Percentiles rank a stretch among this genome's conserved stretches.
These are phyloP conservation scores for Camptophora hylomeconis DNA, from an alignment of 2,329 filamentous ascomycete species.

Conservation along the genomic window DNA sequence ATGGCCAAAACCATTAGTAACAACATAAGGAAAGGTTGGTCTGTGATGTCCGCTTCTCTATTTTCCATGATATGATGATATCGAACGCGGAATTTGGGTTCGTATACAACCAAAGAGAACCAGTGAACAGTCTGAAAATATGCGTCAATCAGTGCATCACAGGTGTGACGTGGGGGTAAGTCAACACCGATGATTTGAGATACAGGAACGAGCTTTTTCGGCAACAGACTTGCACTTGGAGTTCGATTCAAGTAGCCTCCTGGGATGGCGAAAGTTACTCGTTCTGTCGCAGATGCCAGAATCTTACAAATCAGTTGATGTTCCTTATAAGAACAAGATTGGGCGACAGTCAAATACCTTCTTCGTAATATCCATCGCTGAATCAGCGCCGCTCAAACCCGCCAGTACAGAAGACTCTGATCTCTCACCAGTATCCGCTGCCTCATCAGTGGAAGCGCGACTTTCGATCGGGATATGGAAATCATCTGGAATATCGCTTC, in stretches of 20 bases:
- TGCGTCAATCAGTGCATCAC: constrained; percentile 25
- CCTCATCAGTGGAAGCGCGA: too few species aligned
- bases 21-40: constrained; percentile 26
- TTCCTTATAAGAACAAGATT: too few species aligned
- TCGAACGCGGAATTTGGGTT: constrained; percentile 26
- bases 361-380: constrained; percentile 24
- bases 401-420: constrained; percentile 10
- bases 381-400: constrained; percentile 22
- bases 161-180: constrained; percentile 20
- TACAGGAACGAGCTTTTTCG: constrained; percentile 18
- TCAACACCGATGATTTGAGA: constrained; percentile 18
- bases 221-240: constrained; percentile 5
- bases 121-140: constrained; percentile 32
- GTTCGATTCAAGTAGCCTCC: constrained; percentile 17
- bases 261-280: constrained; percentile 24
- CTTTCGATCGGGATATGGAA: too few species aligned
- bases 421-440: constrained; percentile 4
- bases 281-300: constrained; percentile 19
- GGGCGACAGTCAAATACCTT: constrained; percentile 8
- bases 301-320: constrained; percentile 15
- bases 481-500: too few species aligned
- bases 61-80: constrained; percentile 22
- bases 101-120: constrained; percentile 32
- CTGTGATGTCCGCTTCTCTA: constrained; percentile 22
- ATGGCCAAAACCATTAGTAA: constrained; percentile 26